phyloP scores from a whole-genome alignment of 179 eudicot genomes.

The Beta macrorhiza region DNA sequence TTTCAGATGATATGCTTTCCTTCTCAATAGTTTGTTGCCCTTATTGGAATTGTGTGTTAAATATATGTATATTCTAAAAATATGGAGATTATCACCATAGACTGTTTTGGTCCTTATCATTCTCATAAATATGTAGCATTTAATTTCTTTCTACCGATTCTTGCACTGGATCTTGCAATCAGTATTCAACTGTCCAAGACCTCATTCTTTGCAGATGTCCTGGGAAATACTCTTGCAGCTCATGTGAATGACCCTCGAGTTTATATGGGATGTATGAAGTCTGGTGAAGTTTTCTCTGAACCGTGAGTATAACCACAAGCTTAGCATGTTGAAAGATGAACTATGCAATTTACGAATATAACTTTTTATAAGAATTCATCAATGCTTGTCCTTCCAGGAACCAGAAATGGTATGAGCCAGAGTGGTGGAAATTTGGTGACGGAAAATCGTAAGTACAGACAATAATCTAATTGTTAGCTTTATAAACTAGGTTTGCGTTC shows the following conservation, averaged over 20 bases:
- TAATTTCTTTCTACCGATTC: not conserved
- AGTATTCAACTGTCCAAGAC: not conserved
- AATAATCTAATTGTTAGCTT: slow-evolving; percentile 9
- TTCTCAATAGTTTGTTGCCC: slow-evolving; percentile 1
- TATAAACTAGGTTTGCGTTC: slow-evolving; percentile 1
- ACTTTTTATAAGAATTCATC: not conserved
- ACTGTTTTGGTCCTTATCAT: not conserved
- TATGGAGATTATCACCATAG: not conserved
- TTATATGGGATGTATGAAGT: slow-evolving; percentile 94
- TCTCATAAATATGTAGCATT: not conserved
- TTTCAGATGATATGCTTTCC: not conserved
- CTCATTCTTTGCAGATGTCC: slow-evolving; percentile 54
- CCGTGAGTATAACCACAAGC: slow-evolving; percentile 55
- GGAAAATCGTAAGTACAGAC: slow-evolving; percentile 66
- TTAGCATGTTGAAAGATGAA: slow-evolving; percentile 1
- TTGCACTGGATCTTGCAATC: not conserved
- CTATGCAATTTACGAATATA: not conserved
- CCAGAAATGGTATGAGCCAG: slow-evolving; percentile 93
- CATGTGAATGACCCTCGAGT: slow-evolving; percentile 68
- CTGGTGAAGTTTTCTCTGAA: slow-evolving; percentile 90
- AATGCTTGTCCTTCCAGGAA: slow-evolving; percentile 41
- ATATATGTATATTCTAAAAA: not conserved
- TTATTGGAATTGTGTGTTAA: not conserved
- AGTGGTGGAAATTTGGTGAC: slow-evolving; percentile 99
- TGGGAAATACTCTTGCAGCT: slow-evolving; percentile 62